These are phyloP conservation scores for Naganishia vishniacii DNA, from an alignment of 768 basidiomycete species.

Conservation along the genomic window DNA sequence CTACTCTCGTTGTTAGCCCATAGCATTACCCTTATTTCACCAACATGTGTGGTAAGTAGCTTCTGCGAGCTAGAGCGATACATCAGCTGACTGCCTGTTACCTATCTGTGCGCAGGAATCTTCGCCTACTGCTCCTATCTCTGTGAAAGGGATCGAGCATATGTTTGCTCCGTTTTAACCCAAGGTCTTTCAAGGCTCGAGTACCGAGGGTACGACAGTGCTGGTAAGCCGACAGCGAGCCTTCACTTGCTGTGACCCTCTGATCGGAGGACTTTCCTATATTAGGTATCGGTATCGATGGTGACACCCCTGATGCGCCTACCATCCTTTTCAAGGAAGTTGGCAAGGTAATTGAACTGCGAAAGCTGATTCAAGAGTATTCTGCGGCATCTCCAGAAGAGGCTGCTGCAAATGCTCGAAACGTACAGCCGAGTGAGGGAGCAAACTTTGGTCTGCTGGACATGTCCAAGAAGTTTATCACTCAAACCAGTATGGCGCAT, in stretches of 20 bases:
- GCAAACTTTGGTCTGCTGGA: constrained; percentile 53
- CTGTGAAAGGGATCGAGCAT: constrained; percentile 89
- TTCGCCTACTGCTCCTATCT: constrained; percentile 93
- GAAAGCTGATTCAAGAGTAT: constrained; percentile 70
- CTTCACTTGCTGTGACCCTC: not conserved
- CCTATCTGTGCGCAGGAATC: constrained; percentile 58
- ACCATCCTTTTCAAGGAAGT: constrained; percentile 87
- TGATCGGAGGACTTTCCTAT: not conserved
- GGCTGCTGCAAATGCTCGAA: constrained; percentile 25
- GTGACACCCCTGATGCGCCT: constrained; percentile 71
- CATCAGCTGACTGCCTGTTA: too few relatives aligned
- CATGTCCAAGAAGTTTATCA: constrained; percentile 68
- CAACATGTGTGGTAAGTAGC: constrained; percentile 7
- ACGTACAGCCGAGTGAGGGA: constrained; percentile 19
- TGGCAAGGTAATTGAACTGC: constrained; percentile 88
- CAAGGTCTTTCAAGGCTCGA: constrained; percentile 90
- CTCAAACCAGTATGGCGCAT: constrained; percentile 95
- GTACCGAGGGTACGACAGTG: constrained; percentile 97
- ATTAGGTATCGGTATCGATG: constrained; percentile 63
- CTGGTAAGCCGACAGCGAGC: constrained; percentile 50
- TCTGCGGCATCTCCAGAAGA: constrained; percentile 29
- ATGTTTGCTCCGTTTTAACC: constrained; percentile 82
- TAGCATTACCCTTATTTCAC: too few relatives aligned
- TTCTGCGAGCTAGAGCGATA: too few relatives aligned
- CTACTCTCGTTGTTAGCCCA: too few relatives aligned